Base-by-base conservation (phyloP, 2,329 filamentous ascomycete species). In the Aspergillus pseudonomiae region DNA sequence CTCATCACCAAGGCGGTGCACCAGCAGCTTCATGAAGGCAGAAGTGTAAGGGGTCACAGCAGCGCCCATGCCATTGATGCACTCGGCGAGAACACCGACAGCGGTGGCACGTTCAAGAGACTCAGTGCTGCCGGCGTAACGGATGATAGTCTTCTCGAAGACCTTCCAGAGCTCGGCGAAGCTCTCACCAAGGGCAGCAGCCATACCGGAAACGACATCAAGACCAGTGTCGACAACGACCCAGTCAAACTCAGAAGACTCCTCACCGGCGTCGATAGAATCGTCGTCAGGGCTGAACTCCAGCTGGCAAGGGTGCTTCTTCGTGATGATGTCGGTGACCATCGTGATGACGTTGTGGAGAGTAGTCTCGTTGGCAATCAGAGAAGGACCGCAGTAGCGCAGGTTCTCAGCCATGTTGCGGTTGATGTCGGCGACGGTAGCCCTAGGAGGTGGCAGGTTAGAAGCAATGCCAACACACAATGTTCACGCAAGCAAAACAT, bases 181-280 rank as follows among this genome's bases (percentile, higher is more conserved):
- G 70, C 89, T 88, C 26, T 86, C 78, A 45, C 95, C 95, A 16
- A 98, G 88, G 36, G 93, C 93, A 54, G 88, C 88, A 24, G 94
- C 89, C 46, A 98, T 86, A 43, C 92, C 93, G 58, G 93, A 92
- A 57, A 97, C 85, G 54, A 96, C 93, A 69, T 98, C 95, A 61
- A 98, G 87, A 41, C 93, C 94, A 11, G 93, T 97, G 81, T 99
- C 95, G 60, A 98, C 91, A 58, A 97, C 90, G 21, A 97, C 87
- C 95, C 95, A 98, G 83, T 98, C 95, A 74, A 96, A 97, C 81
- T 99, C 95, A 2, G 94, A 96, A 34, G 91, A 91, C 76, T 93
- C 94, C 57, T 88, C 83, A 61, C 91, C 88, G 11, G 89, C 83
- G n/a, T 89, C 88, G 61, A 88, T 85, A 66, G 90, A 87, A 70